Percentiles rank a stretch among this genome's conserved stretches.
Evolutionary conservation across 257 asterid genomes (phyloP).

Genomic region (Capsicum pubescens): DNA sequence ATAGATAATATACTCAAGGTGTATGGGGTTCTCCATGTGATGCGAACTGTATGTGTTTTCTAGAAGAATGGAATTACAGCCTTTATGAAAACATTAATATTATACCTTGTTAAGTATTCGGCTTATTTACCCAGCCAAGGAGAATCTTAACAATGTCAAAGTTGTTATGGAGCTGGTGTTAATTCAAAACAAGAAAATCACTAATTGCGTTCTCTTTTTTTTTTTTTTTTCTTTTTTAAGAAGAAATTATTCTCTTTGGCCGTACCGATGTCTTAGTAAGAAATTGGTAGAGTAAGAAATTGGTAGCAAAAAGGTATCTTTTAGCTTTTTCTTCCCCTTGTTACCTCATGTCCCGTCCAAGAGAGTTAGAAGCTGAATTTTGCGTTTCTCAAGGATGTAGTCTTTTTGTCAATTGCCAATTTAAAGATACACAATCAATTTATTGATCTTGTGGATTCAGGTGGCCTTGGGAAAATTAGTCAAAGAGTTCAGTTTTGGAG

Average conservation of each 20-base stretch:
- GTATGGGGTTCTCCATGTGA: not conserved
- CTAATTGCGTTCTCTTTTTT: not conserved
- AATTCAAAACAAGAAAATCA: slow-evolving; percentile 13
- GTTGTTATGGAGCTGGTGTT: not conserved
- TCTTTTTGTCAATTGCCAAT: not conserved
- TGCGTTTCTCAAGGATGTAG: not conserved
- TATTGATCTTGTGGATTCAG: not conserved
- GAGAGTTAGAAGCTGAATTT: not conserved
- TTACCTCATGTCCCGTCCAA: slow-evolving; percentile 3
- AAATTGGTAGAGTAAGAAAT: not conserved
- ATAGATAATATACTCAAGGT: slow-evolving; percentile 8
- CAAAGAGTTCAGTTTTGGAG: not conserved
- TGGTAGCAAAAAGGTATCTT: not conserved
- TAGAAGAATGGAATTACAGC: not conserved
- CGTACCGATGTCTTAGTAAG: not conserved
- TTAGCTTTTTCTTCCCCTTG: not conserved
- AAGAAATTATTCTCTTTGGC: not conserved
- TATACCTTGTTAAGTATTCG: not conserved
- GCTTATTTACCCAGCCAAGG: not conserved
- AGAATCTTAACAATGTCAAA: slow-evolving; percentile 11
- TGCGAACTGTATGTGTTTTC: not conserved
- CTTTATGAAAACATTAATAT: slow-evolving; percentile 7
- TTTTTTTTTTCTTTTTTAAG: not conserved
- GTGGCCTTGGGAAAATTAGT: slow-evolving; percentile 13
- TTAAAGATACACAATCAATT: not conserved